These are phyloP conservation scores for Penicillium crustosum DNA, from an alignment of 2,329 filamentous ascomycete species.

Conservation along the genomic window DNA sequence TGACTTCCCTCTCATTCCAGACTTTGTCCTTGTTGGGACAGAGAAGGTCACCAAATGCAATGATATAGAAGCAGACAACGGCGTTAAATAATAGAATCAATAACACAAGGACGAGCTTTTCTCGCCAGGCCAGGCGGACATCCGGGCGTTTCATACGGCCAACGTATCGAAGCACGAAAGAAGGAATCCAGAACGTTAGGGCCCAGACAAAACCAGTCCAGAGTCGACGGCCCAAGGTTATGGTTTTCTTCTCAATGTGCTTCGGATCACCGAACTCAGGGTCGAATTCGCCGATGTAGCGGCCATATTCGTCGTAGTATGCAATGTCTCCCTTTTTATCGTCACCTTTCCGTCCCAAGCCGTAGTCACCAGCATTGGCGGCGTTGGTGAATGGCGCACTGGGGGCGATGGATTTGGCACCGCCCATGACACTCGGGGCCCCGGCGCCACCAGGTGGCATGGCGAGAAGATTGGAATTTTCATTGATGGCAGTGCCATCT, in stretches of 20 bases:
- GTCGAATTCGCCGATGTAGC: constrained; percentile 69
- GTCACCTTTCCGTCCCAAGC: constrained; percentile 83
- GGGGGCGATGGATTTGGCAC: constrained; percentile 55
- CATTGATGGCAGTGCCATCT: constrained; percentile 56
- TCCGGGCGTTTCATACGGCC: constrained; percentile 97
- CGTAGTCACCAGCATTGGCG: constrained; percentile 70
- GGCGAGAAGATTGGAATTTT: constrained; percentile 62
- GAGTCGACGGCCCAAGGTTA: constrained; percentile 63
- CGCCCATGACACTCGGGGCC: constrained; percentile 50
- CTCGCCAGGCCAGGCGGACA: constrained; percentile 94
- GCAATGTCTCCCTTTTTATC: constrained; percentile 66
- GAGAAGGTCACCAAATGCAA: constrained; percentile 77
- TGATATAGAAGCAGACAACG: constrained; percentile 85
- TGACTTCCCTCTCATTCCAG: constrained; percentile 72
- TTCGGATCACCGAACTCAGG: constrained; percentile 75
- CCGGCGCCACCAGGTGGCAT: constrained; percentile 48
- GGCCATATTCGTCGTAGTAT: constrained; percentile 70
- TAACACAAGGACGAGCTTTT: constrained; percentile 81
- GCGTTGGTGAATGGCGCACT: constrained; percentile 54
- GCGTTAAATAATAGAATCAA: constrained; percentile 81
- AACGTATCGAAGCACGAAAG: constrained; percentile 72
- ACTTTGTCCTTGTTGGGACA: constrained; percentile 92
- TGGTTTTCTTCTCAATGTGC: constrained; percentile 68
- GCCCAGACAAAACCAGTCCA: constrained; percentile 86
- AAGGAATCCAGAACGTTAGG: constrained; percentile 92